These are phyloP conservation scores for Neohortaea acidophila DNA, from an alignment of 495 filamentous ascomycete species.

Conservation along the genomic window DNA sequence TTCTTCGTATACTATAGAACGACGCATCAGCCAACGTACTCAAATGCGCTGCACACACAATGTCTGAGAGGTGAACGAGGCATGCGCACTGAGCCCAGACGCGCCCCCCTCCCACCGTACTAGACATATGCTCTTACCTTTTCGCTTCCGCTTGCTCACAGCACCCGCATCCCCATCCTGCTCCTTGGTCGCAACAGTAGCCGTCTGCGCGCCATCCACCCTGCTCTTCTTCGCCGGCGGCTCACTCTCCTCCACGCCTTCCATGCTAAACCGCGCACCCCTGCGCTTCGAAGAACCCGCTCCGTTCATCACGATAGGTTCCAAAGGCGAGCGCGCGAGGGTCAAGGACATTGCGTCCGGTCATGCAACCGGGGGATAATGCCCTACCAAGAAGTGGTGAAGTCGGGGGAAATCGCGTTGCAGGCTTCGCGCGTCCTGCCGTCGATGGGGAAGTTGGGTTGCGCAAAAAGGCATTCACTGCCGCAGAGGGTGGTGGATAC, in stretches of 20 bases:
- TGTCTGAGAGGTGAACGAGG: no score
- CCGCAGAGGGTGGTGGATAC: no score
- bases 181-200: conserved; percentile 12
- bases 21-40: not conserved
- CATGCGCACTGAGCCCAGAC: no score
- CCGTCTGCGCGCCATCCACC: conserved; percentile 7
- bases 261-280: conserved; percentile 23
- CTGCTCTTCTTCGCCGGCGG: conserved; percentile 13
- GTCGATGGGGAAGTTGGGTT: no score
- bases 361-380: conserved; percentile 4
- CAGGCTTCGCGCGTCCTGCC: no score
- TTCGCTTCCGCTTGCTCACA: conserved; percentile 4
- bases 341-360: conserved; percentile 22
- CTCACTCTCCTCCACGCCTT: conserved; percentile 17
- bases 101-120: not conserved
- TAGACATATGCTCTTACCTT: not conserved
- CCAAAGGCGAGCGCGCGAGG: conserved; percentile 23
- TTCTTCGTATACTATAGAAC: conserved; percentile 41
- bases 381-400: conserved; percentile 6
- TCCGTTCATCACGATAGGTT: conserved; percentile 24
- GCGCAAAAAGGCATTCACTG: no score
- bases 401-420: no score
- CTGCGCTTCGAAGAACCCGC: conserved; percentile 18
- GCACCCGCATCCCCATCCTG: conserved; percentile 12
- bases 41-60: not conserved